Percentiles rank a stretch among this genome's conserved stretches.
These are phyloP conservation scores for Cruciata laevipes DNA, from an alignment of 257 asterid species.

Conservation along the genomic window DNA sequence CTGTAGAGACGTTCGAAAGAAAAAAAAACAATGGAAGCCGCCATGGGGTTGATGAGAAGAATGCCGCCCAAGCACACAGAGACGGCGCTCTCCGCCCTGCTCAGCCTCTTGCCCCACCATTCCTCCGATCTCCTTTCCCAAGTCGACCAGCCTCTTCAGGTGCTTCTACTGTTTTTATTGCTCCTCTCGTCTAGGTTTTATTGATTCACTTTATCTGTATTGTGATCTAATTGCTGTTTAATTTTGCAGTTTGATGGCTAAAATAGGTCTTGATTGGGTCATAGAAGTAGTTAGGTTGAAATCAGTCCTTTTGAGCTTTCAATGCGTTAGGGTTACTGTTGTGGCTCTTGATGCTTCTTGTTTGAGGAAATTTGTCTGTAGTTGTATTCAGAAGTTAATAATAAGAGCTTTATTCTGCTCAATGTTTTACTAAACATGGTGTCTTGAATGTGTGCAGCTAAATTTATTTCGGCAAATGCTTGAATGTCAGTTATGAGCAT, in stretches of 20 bases:
- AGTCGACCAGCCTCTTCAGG: slow-evolving; percentile 98
- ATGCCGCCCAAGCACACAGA: slow-evolving; percentile 88
- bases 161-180: slow-evolving; percentile 1
- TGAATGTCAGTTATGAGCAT: background rate
- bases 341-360: background rate
- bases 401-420: background rate
- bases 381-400: background rate
- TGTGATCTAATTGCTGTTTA: background rate
- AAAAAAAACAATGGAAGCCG: slow-evolving; percentile 47
- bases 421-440: background rate
- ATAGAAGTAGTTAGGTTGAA: slow-evolving; percentile 4
- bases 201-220: background rate
- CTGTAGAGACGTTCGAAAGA: slow-evolving; percentile 7
- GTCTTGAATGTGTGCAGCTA: background rate
- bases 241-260: background rate
- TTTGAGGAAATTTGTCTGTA: background rate
- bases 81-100: slow-evolving; percentile 72
- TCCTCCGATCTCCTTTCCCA: slow-evolving; percentile 97
- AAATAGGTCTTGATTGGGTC: background rate
- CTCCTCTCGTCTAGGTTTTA: background rate
- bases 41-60: slow-evolving; percentile 97
- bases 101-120: slow-evolving; percentile 85
- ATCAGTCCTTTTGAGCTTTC: background rate
- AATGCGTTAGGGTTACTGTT: slow-evolving; percentile 14
- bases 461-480: background rate